A percentile compares a stretch with the other conserved stretches of the same genome.
phyloP scores from a whole-genome alignment of 495 filamentous ascomycete species.

The Penicillium ochrochloron region DNA sequence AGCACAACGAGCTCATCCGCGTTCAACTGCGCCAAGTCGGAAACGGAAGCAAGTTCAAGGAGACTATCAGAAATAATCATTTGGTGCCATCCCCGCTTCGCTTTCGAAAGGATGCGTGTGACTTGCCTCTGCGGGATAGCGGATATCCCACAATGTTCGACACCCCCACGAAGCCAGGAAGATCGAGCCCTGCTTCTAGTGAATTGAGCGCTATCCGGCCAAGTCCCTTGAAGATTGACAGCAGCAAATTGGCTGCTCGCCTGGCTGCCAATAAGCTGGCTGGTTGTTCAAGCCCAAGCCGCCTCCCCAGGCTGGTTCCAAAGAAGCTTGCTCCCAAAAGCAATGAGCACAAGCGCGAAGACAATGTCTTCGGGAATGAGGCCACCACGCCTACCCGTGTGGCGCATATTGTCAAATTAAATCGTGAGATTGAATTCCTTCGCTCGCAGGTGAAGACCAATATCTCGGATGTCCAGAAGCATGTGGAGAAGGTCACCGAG shows the following conservation, averaged over 20 bases:
- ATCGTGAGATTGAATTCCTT: conserved; percentile 31
- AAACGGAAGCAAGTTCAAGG: not conserved
- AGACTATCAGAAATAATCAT: not conserved
- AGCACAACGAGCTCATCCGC: conserved; percentile 8
- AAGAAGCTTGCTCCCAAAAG: not conserved
- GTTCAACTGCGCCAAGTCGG: conserved; percentile 1
- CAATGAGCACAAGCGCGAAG: not conserved
- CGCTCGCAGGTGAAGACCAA: conserved; percentile 32
- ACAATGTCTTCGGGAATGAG: not conserved
- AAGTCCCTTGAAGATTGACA: conserved; percentile 8
- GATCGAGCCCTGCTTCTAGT: not conserved
- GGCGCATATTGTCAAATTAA: conserved; percentile 27
- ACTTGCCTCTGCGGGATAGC: not conserved
- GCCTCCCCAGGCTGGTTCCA: not conserved
- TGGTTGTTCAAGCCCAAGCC: not conserved
- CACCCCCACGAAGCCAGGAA: conserved; percentile 6
- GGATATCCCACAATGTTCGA: not conserved
- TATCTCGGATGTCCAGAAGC: conserved; percentile 26
- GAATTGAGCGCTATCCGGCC: not conserved
- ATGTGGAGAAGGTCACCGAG: conserved; percentile 31
- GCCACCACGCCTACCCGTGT: conserved; percentile 12
- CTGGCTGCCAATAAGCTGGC: not conserved
- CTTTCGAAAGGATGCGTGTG: conserved; percentile 26
- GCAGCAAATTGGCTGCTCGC: not conserved
- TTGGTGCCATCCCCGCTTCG: conserved; percentile 37